These are phyloP conservation scores for Escallonia rubra DNA, from an alignment of 129 eudicot genomes.

Conservation along the genomic window DNA sequence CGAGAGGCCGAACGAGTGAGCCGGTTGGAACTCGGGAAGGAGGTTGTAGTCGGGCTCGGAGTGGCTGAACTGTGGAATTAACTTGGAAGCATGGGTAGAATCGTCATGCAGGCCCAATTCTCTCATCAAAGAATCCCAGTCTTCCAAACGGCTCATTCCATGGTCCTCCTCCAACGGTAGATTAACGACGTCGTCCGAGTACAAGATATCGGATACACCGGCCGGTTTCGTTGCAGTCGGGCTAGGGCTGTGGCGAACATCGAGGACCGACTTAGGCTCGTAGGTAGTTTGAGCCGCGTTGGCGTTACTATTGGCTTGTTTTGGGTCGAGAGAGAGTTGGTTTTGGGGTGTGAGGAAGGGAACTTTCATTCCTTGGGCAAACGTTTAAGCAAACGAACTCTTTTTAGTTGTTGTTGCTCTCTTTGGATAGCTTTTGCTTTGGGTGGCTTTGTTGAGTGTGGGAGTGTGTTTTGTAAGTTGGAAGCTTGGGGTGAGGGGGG, in stretches of 20 bases:
- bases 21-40: constrained; percentile 50
- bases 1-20: constrained; percentile 34
- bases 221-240: constrained; percentile 27
- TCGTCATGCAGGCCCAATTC: constrained; percentile 91
- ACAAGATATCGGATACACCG: constrained; percentile 18
- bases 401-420: no score
- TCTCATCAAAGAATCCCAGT: constrained; percentile 84
- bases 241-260: constrained; percentile 71
- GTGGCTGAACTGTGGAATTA: constrained; percentile 14
- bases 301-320: constrained; percentile 10
- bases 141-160: constrained; percentile 65
- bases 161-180: constrained; percentile 32
- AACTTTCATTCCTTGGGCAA: constrained; percentile 72
- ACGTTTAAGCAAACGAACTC: not conserved
- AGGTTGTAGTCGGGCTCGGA: constrained; percentile 20
- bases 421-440: not conserved
- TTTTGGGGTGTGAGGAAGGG: constrained; percentile 56
- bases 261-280: constrained; percentile 97
- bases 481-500: constrained; percentile 17
- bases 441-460: not conserved
- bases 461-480: constrained; percentile 1
- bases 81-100: constrained; percentile 27
- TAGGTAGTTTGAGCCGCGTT: constrained; percentile 36
- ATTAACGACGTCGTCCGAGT: constrained; percentile 30
- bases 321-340: constrained; percentile 24